Base-by-base conservation (phyloP, 1,284 basidiomycete species). In the Pseudomicrostroma phylloplanum region DNA sequence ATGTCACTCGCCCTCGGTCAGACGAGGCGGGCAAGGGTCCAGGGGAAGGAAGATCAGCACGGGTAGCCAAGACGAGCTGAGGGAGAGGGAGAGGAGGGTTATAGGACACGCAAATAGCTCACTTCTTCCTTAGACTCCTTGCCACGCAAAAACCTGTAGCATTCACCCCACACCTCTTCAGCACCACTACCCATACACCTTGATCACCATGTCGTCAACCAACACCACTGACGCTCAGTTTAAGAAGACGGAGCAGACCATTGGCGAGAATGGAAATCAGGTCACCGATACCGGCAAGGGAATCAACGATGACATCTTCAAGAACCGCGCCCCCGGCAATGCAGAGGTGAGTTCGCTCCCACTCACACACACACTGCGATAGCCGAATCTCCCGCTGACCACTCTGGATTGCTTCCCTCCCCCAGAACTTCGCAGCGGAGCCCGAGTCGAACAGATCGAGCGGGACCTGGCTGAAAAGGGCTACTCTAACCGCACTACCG, bases 161-260 rank as follows among this genome's bases (percentile, higher is more conserved):
- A 46, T 46, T n/a, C n/a, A 46, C n/a, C 42, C n/a, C 42, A 12
- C 42, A 46, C 42, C n/a, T 46, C 42, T 46, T 46, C 42, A n/a
- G n/a, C n/a, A n/a, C n/a, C n/a, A n/a, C n/a, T n/a, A n/a, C n/a
- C n/a, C n/a, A n/a, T n/a, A n/a, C n/a, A n/a, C n/a, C n/a, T n/a
- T n/a, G n/a, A n/a, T n/a, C 15, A 21, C 17, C 48, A 67, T 8
- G 6, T 65, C 65, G 67, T 60, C 59, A 15, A 58, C 57, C 59
- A 63, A 68, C 9, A 66, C 64, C 57, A 68, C 62, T 36, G 67
- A 68, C 59, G 55, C 64, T 19, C 30, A 58, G 17, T 68, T 68
- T 62, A 68, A 68, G 54, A 68, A 68, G 59, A 66, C 65, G 19
- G 62, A 66, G 59, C 67, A 68, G 46, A 61, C 64, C 43, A 64